A percentile compares a stretch with the other conserved stretches of the same genome.
Evolutionary conservation across 495 filamentous ascomycete species (phyloP).

Genomic region (Parathielavia hyrcaniae): DNA sequence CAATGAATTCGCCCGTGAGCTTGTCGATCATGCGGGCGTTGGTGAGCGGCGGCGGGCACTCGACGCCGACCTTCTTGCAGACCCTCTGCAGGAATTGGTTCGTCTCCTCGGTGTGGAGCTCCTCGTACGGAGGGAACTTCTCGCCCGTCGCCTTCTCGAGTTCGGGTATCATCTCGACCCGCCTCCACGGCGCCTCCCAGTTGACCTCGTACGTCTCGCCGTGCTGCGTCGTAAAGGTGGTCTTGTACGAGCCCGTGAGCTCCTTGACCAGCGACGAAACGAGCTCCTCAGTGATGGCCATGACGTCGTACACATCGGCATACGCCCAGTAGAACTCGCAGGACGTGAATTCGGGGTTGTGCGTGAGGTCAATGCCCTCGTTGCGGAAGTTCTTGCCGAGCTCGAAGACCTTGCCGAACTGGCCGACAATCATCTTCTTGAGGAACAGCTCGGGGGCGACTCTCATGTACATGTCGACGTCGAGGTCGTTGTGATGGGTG

Average conservation of each 20-base stretch:
- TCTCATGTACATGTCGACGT: slow-evolving; percentile 86
- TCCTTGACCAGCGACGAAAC: slow-evolving; percentile 88
- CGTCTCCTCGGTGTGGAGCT: slow-evolving; percentile 84
- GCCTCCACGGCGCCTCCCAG: slow-evolving; percentile 91
- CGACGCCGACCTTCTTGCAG: slow-evolving; percentile 81
- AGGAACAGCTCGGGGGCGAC: slow-evolving; percentile 92
- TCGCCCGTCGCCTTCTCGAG: slow-evolving; percentile 84
- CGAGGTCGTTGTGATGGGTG: slow-evolving; percentile 89
- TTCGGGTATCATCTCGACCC: slow-evolving; percentile 93
- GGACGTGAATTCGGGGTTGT: slow-evolving; percentile 97
- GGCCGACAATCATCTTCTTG: slow-evolving; percentile 84
- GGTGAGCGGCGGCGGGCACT: slow-evolving; percentile 83
- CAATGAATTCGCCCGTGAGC: slow-evolving; percentile 92
- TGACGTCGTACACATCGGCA: slow-evolving; percentile 86
- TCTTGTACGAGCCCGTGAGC: slow-evolving; percentile 77
- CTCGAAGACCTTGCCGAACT: slow-evolving; percentile 79
- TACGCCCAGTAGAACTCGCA: slow-evolving; percentile 97
- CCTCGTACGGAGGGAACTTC: slow-evolving; percentile 82
- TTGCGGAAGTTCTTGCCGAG: slow-evolving; percentile 92
- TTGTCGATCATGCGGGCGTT: slow-evolving; percentile 98
- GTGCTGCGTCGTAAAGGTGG: slow-evolving; percentile 69
- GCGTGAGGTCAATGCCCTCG: slow-evolving; percentile 86
- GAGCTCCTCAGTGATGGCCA: slow-evolving; percentile 90
- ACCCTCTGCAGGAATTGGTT: slow-evolving; percentile 78
- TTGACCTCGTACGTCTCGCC: slow-evolving; percentile 85